Evolutionary conservation across 2,329 filamentous ascomycete species (phyloP).

Genomic region (Cylindrodendrum hubeiense): DNA sequence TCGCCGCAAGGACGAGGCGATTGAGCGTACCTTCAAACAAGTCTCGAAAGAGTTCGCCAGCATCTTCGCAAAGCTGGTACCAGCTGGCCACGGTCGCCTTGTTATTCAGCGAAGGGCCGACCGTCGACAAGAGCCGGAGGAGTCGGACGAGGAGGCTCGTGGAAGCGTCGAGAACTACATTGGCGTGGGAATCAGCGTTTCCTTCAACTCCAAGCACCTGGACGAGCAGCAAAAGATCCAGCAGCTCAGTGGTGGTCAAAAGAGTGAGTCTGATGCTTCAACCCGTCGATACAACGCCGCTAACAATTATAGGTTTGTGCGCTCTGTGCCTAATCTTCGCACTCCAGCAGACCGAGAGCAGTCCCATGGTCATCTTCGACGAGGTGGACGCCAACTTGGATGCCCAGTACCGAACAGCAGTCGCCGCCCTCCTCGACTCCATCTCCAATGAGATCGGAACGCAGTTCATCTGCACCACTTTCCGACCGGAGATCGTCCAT

Average conservation of each 20-base stretch:
- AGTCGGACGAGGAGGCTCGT: slow-evolving; percentile 77
- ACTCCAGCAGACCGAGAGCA: slow-evolving; percentile 97
- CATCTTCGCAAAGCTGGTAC: slow-evolving; percentile 95
- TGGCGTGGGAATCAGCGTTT: slow-evolving; percentile 95
- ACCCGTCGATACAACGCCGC: background rate
- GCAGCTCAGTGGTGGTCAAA: slow-evolving; percentile 96
- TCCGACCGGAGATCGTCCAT: slow-evolving; percentile 94
- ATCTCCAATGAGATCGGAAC: slow-evolving; percentile 76
- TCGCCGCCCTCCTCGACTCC: slow-evolving; percentile 87
- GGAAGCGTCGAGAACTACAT: slow-evolving; percentile 92
- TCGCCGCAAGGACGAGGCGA: slow-evolving; percentile 96
- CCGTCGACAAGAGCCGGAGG: slow-evolving; percentile 68
- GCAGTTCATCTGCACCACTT: slow-evolving; percentile 98
- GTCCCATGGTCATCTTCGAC: slow-evolving; percentile 98
- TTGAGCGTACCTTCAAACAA: slow-evolving; percentile 98
- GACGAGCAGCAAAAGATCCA: slow-evolving; percentile 99
- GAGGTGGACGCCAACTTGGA: slow-evolving; percentile 99
- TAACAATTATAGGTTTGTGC: slow-evolving; percentile 76
- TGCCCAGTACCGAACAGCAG: slow-evolving; percentile 96
- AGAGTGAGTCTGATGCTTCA: slow-evolving; percentile 74
- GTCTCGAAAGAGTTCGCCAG: slow-evolving; percentile 92
- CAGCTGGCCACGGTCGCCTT: slow-evolving; percentile 89
- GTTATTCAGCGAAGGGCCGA: slow-evolving; percentile 94
- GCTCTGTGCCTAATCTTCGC: slow-evolving; percentile 98
- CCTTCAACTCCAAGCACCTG: slow-evolving; percentile 95